Evolutionary conservation across 225 moss, liverwort and hornwort genomes (phyloP).

Genomic region (Physcomitrium patens): DNA sequence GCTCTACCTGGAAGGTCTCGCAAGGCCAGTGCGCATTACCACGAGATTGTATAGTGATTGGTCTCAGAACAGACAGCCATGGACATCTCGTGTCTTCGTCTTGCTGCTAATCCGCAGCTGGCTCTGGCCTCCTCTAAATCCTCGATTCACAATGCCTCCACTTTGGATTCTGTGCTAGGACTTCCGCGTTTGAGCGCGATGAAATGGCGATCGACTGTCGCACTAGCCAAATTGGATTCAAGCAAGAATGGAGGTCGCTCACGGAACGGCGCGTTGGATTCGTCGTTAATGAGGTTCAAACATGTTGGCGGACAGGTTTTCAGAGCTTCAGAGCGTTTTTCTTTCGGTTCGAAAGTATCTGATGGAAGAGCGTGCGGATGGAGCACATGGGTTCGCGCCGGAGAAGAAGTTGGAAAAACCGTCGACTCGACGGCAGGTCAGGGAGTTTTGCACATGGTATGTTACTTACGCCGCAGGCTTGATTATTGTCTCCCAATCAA

Average conservation of each 20-base stretch:
- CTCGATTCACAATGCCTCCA: neutral
- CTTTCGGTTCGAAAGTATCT: constrained; percentile 30
- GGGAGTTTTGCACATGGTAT: constrained; percentile 43
- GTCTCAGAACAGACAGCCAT: constrained; percentile 23
- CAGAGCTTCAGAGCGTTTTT: constrained; percentile 17
- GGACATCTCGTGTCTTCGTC: constrained; percentile 50
- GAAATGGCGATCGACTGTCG: constrained; percentile 18
- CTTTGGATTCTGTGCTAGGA: constrained; percentile 23
- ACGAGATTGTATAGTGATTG: neutral
- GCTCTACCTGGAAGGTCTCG: neutral
- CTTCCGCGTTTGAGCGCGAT: constrained; percentile 18
- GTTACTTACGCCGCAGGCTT: constrained; percentile 7
- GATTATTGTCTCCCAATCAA: neutral
- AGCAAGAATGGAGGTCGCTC: constrained; percentile 1
- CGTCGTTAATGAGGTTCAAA: constrained; percentile 8
- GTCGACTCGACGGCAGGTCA: constrained; percentile 27
- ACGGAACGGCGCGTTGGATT: constrained; percentile 4
- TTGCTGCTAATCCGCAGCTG: constrained; percentile 44
- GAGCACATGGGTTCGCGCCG: constrained; percentile 29
- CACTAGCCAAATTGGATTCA: constrained; percentile 20
- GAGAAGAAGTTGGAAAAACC: constrained; percentile 38
- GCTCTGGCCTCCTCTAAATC: constrained; percentile 25
- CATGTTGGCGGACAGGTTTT: constrained; percentile 30
- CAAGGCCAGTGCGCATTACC: neutral
- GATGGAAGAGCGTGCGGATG: constrained; percentile 23